Evolutionary conservation across 148 eudicot species (phyloP), one percentile per base, ranked within the genome.

Genomic region (Selenicereus undatus): DNA sequence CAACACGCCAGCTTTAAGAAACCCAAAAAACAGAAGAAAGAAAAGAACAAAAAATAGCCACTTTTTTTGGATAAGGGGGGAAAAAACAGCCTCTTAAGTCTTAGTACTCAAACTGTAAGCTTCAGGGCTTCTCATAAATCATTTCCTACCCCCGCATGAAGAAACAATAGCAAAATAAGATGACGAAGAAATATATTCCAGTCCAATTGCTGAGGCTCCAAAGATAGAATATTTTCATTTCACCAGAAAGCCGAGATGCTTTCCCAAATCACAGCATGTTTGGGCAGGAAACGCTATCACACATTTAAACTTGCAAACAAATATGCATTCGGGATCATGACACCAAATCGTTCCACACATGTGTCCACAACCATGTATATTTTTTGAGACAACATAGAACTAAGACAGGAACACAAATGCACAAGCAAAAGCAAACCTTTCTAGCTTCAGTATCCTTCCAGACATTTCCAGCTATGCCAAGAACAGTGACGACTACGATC

Each of bases 361-460:
- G 7, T 22, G 52, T 73, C 54, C 29, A 22, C 18, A 43, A 0
- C 22, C 9, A 73, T 24, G n/a, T 26, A 10, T n/a, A n/a, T n/a
- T n/a, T 24, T 7, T 4, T 17, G 21, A 75, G 64, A 17, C 29
- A 75, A 10, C 26, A 51, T 3, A 80, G 32, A 18, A 24, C n/a
- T 17, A 48, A 21, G 4, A 6, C 70, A 71, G 54, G 22, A 17
- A 76, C 21, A 74, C 36, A 65, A 39, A 50, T 70, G 71, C 68
- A 72, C 35, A 76, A 79, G 86, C 80, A 65, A 68, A 73, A 77
- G 82, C 84, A 82, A 83, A 93, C 99, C 99, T 96, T 93, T 86
- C 92, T 91, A 71, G 97, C 99, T 91, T 96, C 98, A 60, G 91
- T 89, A 76, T 96, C 97, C 89, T 89, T 96, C 99, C 99, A 96